Base-by-base conservation (phyloP, 345 rosid species). In the Schrenkiella parvula region DNA sequence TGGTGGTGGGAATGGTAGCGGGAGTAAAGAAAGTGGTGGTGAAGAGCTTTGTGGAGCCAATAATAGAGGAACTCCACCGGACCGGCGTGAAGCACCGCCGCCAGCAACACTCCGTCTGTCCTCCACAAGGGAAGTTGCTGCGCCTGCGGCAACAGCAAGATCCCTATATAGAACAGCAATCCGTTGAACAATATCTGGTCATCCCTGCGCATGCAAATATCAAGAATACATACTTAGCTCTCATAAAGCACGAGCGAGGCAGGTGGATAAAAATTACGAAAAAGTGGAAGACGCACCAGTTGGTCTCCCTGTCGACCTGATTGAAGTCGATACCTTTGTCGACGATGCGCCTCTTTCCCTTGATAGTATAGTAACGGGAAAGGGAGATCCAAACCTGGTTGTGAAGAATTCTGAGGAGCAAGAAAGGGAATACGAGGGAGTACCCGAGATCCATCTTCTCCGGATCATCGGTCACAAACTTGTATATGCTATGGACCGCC, bases 1-100 rank as follows among this genome's bases (percentile, higher is more conserved):
- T 89, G 96, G 64, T 88, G 98, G 32, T 92, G 98, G n/a, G 98
- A 92, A 61, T 89, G 98, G 75, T 92, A 87, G 44, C 95, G 92
- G 31, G 91, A 81, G 81, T 92, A 92, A 61, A 92, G 92, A 61
- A 47, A 88, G 73, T 89, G 92, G 74, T 89, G 97, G 70, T 91
- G 97, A 4, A 91, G 78, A 13, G 88, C 92, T 53, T 84, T 72
- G 63, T 91, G 97, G 18, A 89, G 72, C 98, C 98, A 92, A 39
- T 88, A 92, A 72, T 89, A 89, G 1, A 89, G 77, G 52, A 92
- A 86, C 82, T 92, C 98, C 14, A 92, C 92, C 0, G 89, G 96
- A 4, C 96, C 96, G 0, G 82, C 71, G 34, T 92, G 96, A n/a
- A 92, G 79, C 11, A 89, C 26, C 2, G 51, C 35, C 3, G 79